A percentile compares a stretch with the other conserved stretches of the same genome.
Conservation (phyloP, 768 basidiomycete species). For the Trametes elegans region DNA sequence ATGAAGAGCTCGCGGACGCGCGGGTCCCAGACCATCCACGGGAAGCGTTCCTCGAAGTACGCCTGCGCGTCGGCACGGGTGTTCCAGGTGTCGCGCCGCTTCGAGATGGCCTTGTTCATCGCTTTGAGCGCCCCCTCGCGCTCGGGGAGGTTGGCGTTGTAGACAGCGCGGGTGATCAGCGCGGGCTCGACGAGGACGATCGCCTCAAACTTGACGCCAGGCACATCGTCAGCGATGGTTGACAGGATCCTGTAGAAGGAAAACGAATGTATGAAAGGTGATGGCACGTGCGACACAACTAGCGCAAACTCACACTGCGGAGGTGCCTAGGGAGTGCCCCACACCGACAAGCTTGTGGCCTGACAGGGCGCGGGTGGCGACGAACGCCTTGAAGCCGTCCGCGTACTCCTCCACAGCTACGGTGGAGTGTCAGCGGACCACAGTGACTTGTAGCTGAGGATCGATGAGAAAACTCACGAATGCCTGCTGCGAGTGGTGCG, state of each 20-base stretch:
- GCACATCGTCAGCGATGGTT: neutral
- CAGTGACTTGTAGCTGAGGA: neutral
- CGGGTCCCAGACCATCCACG: slow-evolving; percentile 14
- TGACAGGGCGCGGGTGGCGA: neutral
- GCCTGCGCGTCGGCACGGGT: slow-evolving; percentile 2
- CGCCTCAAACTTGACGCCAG: neutral
- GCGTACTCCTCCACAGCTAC: slow-evolving; percentile 15
- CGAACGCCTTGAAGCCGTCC: slow-evolving; percentile 5
- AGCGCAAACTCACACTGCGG: slow-evolving; percentile 10
- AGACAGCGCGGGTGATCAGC: slow-evolving; percentile 14
- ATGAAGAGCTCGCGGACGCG: slow-evolving; percentile 14
- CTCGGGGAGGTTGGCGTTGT: neutral
- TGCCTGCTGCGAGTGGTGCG: neutral
- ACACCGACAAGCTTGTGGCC: slow-evolving; percentile 14
- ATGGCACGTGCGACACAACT: neutral
- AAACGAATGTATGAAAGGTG: no score
- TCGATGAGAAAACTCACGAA: neutral
- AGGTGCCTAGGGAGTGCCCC: slow-evolving; percentile 15
- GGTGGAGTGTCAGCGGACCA: neutral
- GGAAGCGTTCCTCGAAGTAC: slow-evolving; percentile 13
- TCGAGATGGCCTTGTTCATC: neutral
- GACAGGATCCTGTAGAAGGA: neutral
- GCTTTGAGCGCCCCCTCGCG: slow-evolving; percentile 1
- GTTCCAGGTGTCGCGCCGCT: slow-evolving; percentile 11
- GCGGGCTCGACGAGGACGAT: slow-evolving; percentile 14